Evolutionary conservation across 148 eudicot genomes (phyloP).

Genomic region (Amaranthus hypochondriacus): DNA sequence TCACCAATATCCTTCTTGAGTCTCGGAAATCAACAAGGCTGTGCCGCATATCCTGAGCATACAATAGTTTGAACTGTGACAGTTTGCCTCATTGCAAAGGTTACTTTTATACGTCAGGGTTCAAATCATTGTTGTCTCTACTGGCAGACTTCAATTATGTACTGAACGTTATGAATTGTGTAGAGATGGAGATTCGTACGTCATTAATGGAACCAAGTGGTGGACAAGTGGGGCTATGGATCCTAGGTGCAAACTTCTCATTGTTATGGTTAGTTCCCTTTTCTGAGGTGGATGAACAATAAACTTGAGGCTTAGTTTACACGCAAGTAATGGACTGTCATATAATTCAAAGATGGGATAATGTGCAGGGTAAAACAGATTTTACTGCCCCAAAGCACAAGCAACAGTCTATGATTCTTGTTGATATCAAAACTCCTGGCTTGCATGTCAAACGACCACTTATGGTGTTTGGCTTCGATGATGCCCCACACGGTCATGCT

Average conservation of each 20-base stretch:
- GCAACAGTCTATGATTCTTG: conserved; percentile 97
- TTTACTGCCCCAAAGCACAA: conserved; percentile 74
- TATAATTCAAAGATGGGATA: conserved; percentile 12
- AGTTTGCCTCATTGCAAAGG: too few relatives aligned
- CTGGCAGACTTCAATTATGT: background rate
- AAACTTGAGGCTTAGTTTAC: background rate
- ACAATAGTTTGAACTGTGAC: too few relatives aligned
- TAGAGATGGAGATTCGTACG: conserved; percentile 81
- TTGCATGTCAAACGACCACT: conserved; percentile 67
- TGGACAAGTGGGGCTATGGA: conserved; percentile 99
- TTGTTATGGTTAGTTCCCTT: conserved; percentile 69
- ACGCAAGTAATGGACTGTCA: background rate
- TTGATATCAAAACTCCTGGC: conserved; percentile 78
- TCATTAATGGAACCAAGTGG: conserved; percentile 92
- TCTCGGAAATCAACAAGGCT: too few relatives aligned
- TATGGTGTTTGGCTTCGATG: conserved; percentile 93
- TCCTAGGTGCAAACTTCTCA: conserved; percentile 92
- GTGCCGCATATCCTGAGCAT: too few relatives aligned
- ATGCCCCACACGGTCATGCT: conserved; percentile 99
- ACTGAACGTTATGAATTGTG: conserved; percentile 14
- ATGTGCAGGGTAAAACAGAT: conserved; percentile 86
- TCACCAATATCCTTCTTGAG: too few relatives aligned
- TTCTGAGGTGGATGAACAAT: background rate
- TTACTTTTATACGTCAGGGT: too few relatives aligned
- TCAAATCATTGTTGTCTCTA: too few relatives aligned